phyloP scores from a whole-genome alignment of 2,329 filamentous ascomycete genomes.

The Cladosporium sp. region DNA sequence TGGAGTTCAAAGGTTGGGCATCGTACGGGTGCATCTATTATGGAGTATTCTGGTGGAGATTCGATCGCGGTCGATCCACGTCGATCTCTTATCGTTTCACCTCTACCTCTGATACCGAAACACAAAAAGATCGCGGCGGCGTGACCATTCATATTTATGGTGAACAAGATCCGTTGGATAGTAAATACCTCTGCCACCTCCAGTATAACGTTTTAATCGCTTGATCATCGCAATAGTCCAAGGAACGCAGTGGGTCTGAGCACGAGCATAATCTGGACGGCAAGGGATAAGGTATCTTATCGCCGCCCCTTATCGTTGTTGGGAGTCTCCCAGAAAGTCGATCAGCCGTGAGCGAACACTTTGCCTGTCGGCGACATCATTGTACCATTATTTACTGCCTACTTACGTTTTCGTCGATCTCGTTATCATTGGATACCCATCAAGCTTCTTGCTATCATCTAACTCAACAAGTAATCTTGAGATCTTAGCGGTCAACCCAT shows the following conservation, averaged over 20 bases:
- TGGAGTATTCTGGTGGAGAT: background rate
- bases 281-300: conserved; percentile 11
- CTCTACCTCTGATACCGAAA: too few species aligned
- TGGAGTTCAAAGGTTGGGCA: too few species aligned
- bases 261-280: background rate
- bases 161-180: too few species aligned
- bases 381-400: conserved; percentile 61
- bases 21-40: background rate
- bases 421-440: background rate
- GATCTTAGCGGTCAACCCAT: too few species aligned
- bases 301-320: conserved; percentile 6
- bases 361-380: background rate
- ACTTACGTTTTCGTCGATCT: background rate
- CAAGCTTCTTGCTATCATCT: background rate
- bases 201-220: background rate
- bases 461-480: too few species aligned
- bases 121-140: too few species aligned
- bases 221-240: background rate
- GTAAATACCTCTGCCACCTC: too few species aligned
- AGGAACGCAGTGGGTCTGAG: background rate
- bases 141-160: too few species aligned
- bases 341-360: background rate
- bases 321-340: conserved; percentile 5
- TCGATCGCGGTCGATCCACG: background rate
- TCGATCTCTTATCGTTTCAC: background rate